Base-by-base conservation (phyloP, 2,329 filamentous ascomycete species). In the Simplicillium aogashimaense region DNA sequence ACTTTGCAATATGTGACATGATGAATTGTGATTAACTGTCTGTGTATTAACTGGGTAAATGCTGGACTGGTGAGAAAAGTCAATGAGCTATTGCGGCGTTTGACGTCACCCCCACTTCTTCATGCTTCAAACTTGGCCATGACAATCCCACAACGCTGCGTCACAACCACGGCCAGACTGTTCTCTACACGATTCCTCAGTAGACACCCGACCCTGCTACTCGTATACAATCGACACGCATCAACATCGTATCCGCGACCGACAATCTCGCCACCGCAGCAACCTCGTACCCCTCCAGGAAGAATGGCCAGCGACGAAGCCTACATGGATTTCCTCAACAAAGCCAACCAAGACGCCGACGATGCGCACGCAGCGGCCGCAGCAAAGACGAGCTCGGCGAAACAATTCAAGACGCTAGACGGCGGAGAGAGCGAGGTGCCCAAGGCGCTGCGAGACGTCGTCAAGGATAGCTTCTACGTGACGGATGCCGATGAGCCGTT, bases 401-500 rank as follows among this genome's bases (percentile, higher is more conserved):
- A 51, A 43, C 47, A 52, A 15, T 10, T 29, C 18, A 33, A 47
- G 18, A 33, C 46, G n/a, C 58, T 61, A 13, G 30, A 32, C 11
- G 30, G 13, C 30, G 30, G 30, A 7, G 30, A 32, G 30, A 32
- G 13, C 13, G 13, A 13, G 13, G 11, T 15, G 5, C 30, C 88
- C 7, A 60, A 66, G 37, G 61, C 64, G 3, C 68, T 89, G 39
- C 60, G 64, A 40, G 58, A 64, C 32, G 68, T 65, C 7, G 63
- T 63, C 40, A 66, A 70, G 37, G 64, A 72, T 38, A 73, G 70
- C 34, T 80, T 82, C 55, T 94, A 92, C 59, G 61, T 76, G 13
- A 92, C 83, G 45, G 89, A 95, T 43, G 78, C 86, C 25, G 88
- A 95, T 57, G 86, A 94, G 67, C 81, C 83, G 4, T 95, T 94